Evolutionary conservation across 179 eudicot genomes (phyloP), one percentile per base, ranked within the genome.

Genomic region (Heliamphora pulchella): DNA sequence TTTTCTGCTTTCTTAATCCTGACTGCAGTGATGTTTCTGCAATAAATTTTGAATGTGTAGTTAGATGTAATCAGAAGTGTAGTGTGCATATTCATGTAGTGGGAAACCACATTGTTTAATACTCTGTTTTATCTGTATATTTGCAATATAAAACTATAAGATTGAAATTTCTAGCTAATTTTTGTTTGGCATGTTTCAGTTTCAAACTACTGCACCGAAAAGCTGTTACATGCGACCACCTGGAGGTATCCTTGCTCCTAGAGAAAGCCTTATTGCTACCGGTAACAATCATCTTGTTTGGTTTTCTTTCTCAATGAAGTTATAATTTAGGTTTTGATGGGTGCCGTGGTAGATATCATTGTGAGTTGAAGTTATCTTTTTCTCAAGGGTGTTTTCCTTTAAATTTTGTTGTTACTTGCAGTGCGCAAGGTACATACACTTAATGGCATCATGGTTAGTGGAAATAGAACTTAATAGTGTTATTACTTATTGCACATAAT

Each of bases 161-260:
- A 8, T 50, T 66, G 6, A 4, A 54, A 53, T 47, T 64, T 5
- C 57, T 61, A 67, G 9, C n/a, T 80, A 74, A 62, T 53, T 72
- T 74, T n/a, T 18, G 31, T 31, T 51, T 73, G 55, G 70, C 44
- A 74, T 81, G 63, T 63, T 65, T 61, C 85, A 92, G 97, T 92
- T 92, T 88, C 97, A 92, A 88, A 92, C 97, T 62, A 90, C 96
- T 55, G 96, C 96, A 10, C 96, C 96, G 64, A 91, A 91, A 89
- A 91, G 96, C 74, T 90, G 96, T 85, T 92, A 80, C 79, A 92
- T 90, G 96, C 88, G 91, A 41, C 93, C 96, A 22, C 96, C 94
- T 83, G 97, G 94, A 47, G 97, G 93, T 69, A 89, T 90, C 76
- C 91, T 92, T 75, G 89, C 89, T 86, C 94, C 97, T 61, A 90